These are phyloP conservation scores for Pyrenopolyporus hunteri DNA, from an alignment of 495 filamentous ascomycete species.

Conservation along the genomic window DNA sequence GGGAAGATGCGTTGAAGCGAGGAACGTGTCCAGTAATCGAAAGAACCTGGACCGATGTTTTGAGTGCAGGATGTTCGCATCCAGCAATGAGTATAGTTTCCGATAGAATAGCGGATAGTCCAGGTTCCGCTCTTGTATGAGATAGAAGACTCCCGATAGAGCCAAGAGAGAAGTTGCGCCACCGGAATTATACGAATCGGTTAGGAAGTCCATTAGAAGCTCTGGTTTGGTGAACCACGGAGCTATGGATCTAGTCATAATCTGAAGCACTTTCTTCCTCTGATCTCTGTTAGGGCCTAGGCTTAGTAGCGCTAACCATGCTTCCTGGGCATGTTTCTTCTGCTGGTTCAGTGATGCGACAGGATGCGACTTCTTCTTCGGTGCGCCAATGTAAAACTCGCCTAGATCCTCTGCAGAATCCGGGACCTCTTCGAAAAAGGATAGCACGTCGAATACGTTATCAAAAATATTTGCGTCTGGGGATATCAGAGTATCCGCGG, in stretches of 20 bases:
- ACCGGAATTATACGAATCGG: constrained; percentile 85
- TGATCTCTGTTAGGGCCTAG: constrained; percentile 69
- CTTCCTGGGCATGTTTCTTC: constrained; percentile 77
- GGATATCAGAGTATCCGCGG: constrained; percentile 43
- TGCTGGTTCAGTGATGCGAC: constrained; percentile 64
- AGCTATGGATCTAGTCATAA: constrained; percentile 76
- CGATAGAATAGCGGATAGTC: constrained; percentile 95
- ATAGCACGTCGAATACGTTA: constrained; percentile 65
- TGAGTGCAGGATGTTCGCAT: constrained; percentile 84
- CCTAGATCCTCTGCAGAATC: constrained; percentile 66
- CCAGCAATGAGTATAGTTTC: constrained; percentile 90
- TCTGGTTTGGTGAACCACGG: constrained; percentile 88
- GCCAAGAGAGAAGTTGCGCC: constrained; percentile 86
- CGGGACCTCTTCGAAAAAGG: constrained; percentile 68
- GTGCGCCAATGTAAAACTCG: constrained; percentile 64
- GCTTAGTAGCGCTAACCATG: constrained; percentile 82
- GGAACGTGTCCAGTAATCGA: constrained; percentile 87
- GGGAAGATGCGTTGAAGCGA: constrained; percentile 91
- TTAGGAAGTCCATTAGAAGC: constrained; percentile 96
- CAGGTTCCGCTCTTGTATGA: constrained; percentile 90
- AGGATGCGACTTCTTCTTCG: constrained; percentile 59
- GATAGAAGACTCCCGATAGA: constrained; percentile 91
- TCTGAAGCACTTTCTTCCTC: constrained; percentile 75
- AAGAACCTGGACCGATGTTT: constrained; percentile 94
- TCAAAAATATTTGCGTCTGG: constrained; percentile 55